Evolutionary conservation across 352 stramenopile species (phyloP), one percentile per base, ranked within the genome.

Genomic region (Phytophthora cajani): DNA sequence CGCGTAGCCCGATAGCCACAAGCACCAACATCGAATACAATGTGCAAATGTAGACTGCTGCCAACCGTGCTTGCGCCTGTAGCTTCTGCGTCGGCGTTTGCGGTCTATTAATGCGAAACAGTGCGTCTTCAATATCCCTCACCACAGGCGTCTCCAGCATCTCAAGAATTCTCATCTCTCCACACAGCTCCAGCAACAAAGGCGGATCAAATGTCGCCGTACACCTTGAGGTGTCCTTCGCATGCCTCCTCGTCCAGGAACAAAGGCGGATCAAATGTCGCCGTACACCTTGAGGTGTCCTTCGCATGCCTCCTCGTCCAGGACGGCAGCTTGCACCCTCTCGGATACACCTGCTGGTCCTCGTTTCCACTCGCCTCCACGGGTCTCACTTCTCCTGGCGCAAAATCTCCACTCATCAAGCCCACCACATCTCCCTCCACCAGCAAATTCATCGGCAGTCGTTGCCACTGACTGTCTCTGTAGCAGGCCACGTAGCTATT

Each of bases 81-180:
- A 94, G 77, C 63, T 91, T 95, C 55, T 95, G 86, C 9, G 88
- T 92, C n/a, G 79, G 88, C 10, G 89, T 95, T 32, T 77, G 54
- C 0, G 89, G 89, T 0, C 89, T 79, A 9, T 81, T 80, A 60
- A 95, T 93, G 4, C 79, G 77, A 69, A 91, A 93, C 44, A 96
- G 80, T 17, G 88, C 85, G 62, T 95, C 79, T 55, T 92, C 74
- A 54, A 96, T 89, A 64, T 96, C 88, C 14, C 85, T 72, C 19
- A 94, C 66, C 33, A 94, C 85, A 0, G 89, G 89, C 19, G 89
- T 96, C 80, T 96, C 88, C 63, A 84, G 71, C 87, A 96, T 92
- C 52, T 87, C 77, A 50, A 93, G 95, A n/a, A 96, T 78, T 16
- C 88, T 84, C 86, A 96, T 96, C 61, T 94, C 87, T 6, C 89